Conservation (phyloP, 345 rosid genomes). For the Acer yangbiense region DNA sequence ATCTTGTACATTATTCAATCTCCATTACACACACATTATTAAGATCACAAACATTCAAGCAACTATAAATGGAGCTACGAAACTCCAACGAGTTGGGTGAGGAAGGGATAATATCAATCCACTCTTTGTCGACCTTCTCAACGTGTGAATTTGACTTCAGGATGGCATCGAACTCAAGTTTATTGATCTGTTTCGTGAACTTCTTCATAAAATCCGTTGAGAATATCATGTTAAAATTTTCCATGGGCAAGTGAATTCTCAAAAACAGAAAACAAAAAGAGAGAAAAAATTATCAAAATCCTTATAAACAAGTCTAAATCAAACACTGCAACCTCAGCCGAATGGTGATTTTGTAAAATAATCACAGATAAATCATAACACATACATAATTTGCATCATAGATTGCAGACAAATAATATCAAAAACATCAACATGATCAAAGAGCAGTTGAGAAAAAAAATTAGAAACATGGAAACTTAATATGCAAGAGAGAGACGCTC, state of each 20-base stretch:
- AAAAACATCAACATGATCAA: not conserved
- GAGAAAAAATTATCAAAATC: not conserved
- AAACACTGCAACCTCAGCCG: conserved; percentile 67
- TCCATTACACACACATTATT: conserved; percentile 55
- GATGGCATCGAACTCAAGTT: conserved; percentile 48
- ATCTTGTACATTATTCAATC: conserved; percentile 28
- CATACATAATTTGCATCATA: conserved; percentile 37
- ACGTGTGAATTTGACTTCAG: conserved; percentile 49
- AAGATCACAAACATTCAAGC: conserved; percentile 46
- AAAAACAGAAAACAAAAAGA: no score
- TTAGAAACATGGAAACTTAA: not conserved
- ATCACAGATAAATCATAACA: conserved; percentile 51
- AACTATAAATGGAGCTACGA: conserved; percentile 51
- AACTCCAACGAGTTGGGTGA: conserved; percentile 65
- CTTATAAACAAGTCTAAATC: not conserved
- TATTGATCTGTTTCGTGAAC: conserved; percentile 36
- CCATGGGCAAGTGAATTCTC: not conserved
- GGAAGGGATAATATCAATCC: conserved; percentile 58
- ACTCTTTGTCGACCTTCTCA: conserved; percentile 59
- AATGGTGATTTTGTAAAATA: conserved; percentile 59
- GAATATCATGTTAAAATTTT: conserved; percentile 44
- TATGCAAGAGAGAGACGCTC: conserved; percentile 52
- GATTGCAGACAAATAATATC: conserved; percentile 37
- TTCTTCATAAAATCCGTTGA: conserved; percentile 49
- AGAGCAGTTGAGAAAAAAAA: no score